phyloP scores from a whole-genome alignment of 2,329 filamentous ascomycete species.

The Monilinia fructicola region DNA sequence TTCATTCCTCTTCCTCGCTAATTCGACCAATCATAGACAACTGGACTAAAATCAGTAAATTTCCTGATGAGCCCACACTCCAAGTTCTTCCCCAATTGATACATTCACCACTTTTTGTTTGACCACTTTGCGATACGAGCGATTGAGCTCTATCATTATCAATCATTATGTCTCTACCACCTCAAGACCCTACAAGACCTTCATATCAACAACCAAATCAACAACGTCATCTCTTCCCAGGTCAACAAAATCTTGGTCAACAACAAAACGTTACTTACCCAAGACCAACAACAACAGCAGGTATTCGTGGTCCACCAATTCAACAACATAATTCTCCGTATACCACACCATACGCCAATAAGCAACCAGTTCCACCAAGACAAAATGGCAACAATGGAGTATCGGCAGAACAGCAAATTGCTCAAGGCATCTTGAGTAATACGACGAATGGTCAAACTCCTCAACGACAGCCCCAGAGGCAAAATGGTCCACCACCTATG shows the following conservation, averaged over 20 bases:
- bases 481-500: conserved; percentile 34
- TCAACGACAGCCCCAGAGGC: conserved; percentile 33
- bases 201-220: conserved; percentile 25
- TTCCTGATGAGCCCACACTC: conserved; percentile 25
- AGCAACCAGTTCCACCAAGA: conserved; percentile 31
- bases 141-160: conserved; percentile 18
- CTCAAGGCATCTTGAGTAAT: conserved; percentile 38
- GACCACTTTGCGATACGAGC: conserved; percentile 21
- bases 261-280: conserved; percentile 33
- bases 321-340: conserved; percentile 38
- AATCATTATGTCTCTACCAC: conserved; percentile 36
- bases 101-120: conserved; percentile 24
- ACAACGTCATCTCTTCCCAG: conserved; percentile 28
- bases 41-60: conserved; percentile 20
- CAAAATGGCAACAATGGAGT: conserved; percentile 35
- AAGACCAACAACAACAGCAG: conserved; percentile 33
- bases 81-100: conserved; percentile 22
- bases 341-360: conserved; percentile 37
- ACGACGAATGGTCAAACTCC: conserved; percentile 34
- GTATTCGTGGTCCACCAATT: conserved; percentile 32
- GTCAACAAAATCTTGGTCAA: conserved; percentile 33
- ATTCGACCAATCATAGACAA: background rate
- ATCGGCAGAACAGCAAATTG: conserved; percentile 41
- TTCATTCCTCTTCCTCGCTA: background rate
- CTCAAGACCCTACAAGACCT: conserved; percentile 32